These are phyloP conservation scores for Tricholoma bakamatsutake DNA, from an alignment of 768 basidiomycete species.

Conservation along the genomic window DNA sequence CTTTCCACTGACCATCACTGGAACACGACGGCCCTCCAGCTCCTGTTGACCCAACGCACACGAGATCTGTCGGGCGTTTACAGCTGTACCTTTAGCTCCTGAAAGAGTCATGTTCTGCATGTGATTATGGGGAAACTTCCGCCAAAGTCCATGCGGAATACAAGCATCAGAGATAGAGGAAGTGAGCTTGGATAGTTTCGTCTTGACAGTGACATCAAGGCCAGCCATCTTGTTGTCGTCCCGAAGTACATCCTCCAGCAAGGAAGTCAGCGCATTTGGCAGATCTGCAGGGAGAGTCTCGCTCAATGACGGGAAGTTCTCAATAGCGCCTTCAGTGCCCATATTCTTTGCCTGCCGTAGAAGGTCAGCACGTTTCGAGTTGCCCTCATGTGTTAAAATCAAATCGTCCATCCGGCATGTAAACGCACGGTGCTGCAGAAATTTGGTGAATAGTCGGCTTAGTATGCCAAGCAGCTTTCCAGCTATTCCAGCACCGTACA, in stretches of 20 bases:
- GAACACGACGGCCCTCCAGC: conserved; percentile 96
- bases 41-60: conserved; percentile 97
- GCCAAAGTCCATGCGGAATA: conserved; percentile 81
- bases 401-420: conserved; percentile 99
- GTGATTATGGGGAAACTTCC: conserved; percentile 96
- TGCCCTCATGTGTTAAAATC: conserved; percentile 78
- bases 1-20: conserved; percentile 98
- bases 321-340: conserved; percentile 85
- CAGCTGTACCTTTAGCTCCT: conserved; percentile 95
- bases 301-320: conserved; percentile 77
- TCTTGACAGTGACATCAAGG: conserved; percentile 89
- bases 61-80: conserved; percentile 98
- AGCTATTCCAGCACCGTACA: conserved; percentile 87
- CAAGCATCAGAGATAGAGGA: conserved; percentile 85
- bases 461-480: conserved; percentile 90
- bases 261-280: conserved; percentile 47
- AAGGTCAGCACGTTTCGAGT: conserved; percentile 61
- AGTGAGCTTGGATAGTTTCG: conserved; percentile 78
- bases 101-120: conserved; percentile 99
- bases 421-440: conserved; percentile 93
- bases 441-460: conserved; percentile 93
- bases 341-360: conserved; percentile 61
- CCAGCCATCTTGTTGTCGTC: conserved; percentile 98
- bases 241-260: conserved; percentile 88
- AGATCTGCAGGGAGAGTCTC: conserved; percentile 47